A percentile compares a stretch with the other conserved stretches of the same genome.
Conservation (phyloP, 345 rosid species). For the Physaria fendleri region DNA sequence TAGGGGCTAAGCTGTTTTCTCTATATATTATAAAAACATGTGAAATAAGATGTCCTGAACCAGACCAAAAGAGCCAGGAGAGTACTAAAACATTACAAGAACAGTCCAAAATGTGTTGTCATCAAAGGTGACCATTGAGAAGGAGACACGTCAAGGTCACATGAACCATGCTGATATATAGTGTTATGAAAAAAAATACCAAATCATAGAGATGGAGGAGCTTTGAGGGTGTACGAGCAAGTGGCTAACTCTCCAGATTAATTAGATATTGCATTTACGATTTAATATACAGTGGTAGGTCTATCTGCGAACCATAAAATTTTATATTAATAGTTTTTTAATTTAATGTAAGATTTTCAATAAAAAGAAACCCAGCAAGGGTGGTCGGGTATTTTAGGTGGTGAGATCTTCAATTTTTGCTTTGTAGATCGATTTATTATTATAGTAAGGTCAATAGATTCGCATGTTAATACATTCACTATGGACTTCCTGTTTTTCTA, state of each 20-base stretch:
- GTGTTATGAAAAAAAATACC: conserved; percentile 16
- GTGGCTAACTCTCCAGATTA: conserved; percentile 17
- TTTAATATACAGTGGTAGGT: conserved; percentile 27
- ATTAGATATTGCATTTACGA: conserved; percentile 23
- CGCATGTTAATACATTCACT: too few relatives aligned
- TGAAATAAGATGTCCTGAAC: conserved; percentile 22
- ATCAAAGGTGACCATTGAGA: conserved; percentile 15
- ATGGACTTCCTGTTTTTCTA: too few relatives aligned
- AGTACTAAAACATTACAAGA: conserved; percentile 22
- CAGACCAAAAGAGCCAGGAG: conserved; percentile 31
- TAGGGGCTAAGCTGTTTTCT: too few relatives aligned
- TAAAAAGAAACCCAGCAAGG: conserved; percentile 8
- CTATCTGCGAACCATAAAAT: conserved; percentile 27
- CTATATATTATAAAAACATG: too few relatives aligned
- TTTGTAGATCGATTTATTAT: background rate
- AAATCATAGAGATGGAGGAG: conserved; percentile 30
- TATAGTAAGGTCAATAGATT: background rate
- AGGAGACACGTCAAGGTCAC: conserved; percentile 8
- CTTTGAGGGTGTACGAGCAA: conserved; percentile 25
- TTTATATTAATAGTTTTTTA: background rate
- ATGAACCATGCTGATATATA: conserved; percentile 16
- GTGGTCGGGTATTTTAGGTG: too few relatives aligned
- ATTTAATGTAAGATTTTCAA: background rate
- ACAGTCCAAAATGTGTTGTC: conserved; percentile 25
- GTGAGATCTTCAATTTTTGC: background rate